Evolutionary conservation across 2,329 filamentous ascomycete species (phyloP), one percentile per base, ranked within the genome.

Genomic region (Beauveria medogensis): DNA sequence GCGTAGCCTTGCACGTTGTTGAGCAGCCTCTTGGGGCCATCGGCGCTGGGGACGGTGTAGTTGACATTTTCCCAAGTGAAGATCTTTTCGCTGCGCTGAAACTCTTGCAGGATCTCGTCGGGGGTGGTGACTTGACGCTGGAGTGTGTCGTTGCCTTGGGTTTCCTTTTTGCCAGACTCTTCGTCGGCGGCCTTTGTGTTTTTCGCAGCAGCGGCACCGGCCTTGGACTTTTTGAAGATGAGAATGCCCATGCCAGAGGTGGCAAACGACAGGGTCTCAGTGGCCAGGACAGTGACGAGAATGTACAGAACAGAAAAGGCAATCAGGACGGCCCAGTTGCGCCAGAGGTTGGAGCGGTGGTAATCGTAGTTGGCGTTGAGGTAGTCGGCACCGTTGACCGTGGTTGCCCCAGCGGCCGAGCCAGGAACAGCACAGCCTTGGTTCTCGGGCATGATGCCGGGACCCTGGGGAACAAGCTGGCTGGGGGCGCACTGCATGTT

Each of bases 231-330:
- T 76, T 88, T 90, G 77, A 90, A 90, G 26, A 90, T 75, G 44
- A 90, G 71, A 1, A 86, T 87, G 56, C 87, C 88, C n/a, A 86
- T 86, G 6, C 85, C 88, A 18, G 76, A 75, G 1, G 77, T 74
- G 22, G 80, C 77, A 68, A 90, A 89, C 18, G 80, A 81, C 66
- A 92, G 80, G 1, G 81, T 67, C 68, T 92, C 89, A 0, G 85
- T 84, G 2, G 85, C 87, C 51, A 87, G 64, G 16, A 87, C 79
- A 0, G 89, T 92, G 50, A 92, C 73, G 3, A 86, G 63, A n/a
- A 93, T 80, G 69, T 92, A 93, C 1, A 91, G 78, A 0, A 88
- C 81, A 0, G 82, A 80, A 65, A 89, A 92, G 1, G 87, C 89
- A 61, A 92, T 83, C 10, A 92, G 73, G 2, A 91, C 84, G 24